Conservation (phyloP, 2,329 filamentous ascomycete species). For the Pleurostoma richardsiae region DNA sequence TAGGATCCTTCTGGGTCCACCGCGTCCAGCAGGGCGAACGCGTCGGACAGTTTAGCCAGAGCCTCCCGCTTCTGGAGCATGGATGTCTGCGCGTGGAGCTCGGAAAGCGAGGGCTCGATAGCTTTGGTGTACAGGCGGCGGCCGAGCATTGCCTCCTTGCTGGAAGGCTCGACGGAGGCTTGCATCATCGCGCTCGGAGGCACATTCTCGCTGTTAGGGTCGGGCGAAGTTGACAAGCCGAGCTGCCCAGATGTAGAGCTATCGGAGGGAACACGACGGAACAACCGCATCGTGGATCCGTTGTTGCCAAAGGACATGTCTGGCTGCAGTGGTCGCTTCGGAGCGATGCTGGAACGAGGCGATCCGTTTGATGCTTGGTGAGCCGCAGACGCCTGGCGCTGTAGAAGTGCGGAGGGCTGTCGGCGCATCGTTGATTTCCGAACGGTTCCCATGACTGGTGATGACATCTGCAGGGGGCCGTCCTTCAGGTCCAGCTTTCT, state of each 20-base stretch:
- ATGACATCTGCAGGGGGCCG: constrained; percentile 50
- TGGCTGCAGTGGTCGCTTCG: constrained; percentile 76
- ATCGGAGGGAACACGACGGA: constrained; percentile 78
- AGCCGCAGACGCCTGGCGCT: constrained; percentile 12
- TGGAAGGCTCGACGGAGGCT: constrained; percentile 47
- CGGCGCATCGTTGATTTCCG: constrained; percentile 53
- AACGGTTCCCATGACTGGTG: constrained; percentile 49
- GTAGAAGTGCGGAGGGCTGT: constrained; percentile 31
- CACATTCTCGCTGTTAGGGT: constrained; percentile 56
- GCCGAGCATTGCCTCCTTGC: constrained; percentile 80
- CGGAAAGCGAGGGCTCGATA: constrained; percentile 77
- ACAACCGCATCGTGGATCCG: constrained; percentile 85
- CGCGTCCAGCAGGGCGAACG: constrained; percentile 78
- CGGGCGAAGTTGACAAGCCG: constrained; percentile 26
- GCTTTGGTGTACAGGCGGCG: constrained; percentile 76
- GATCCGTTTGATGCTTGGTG: constrained; percentile 33
- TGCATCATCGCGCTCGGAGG: constrained; percentile 31
- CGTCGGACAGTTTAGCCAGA: constrained; percentile 76
- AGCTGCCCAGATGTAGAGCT: constrained; percentile 41
- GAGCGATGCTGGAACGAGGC: constrained; percentile 33
- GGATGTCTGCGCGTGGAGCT: constrained; percentile 77
- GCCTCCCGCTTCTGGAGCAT: constrained; percentile 69
- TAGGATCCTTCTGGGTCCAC: constrained; percentile 89
- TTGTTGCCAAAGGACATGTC: constrained; percentile 94
- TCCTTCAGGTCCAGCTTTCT: constrained; percentile 58